Evolutionary conservation across 2,329 filamentous ascomycete species (phyloP).

Genomic region (Trichoderma harzianum): DNA sequence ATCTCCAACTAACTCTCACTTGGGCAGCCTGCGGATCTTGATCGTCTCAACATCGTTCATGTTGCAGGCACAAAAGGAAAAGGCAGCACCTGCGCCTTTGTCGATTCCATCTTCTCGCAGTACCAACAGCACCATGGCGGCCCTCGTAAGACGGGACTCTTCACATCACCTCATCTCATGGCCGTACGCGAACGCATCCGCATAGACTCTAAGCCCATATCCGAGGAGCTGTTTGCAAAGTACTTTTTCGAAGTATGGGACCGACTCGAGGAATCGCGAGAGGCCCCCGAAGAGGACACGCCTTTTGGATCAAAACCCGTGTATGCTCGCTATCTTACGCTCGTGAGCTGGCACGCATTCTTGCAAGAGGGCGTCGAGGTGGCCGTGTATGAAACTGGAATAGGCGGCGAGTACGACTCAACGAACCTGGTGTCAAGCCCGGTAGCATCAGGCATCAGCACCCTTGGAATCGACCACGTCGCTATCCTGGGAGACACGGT

Average conservation of each 20-base stretch:
- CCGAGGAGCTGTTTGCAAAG: slow-evolving; percentile 55
- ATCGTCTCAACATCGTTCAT: slow-evolving; percentile 64
- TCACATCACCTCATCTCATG: slow-evolving; percentile 67
- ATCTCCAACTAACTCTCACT: not conserved
- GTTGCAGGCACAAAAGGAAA: slow-evolving; percentile 77
- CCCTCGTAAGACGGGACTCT: slow-evolving; percentile 55
- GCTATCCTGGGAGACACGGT: slow-evolving; percentile 59
- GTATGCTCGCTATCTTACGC: slow-evolving; percentile 60
- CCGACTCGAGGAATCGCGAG: slow-evolving; percentile 40
- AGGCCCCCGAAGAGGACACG: slow-evolving; percentile 30
- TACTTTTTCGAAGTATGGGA: slow-evolving; percentile 71
- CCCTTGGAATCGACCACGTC: slow-evolving; percentile 68
- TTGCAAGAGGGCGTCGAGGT: slow-evolving; percentile 59
- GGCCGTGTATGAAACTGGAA: slow-evolving; percentile 64
- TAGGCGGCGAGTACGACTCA: slow-evolving; percentile 66
- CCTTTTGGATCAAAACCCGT: slow-evolving; percentile 46
- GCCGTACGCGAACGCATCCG: slow-evolving; percentile 65
- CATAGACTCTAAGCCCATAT: slow-evolving; percentile 56
- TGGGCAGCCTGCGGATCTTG: slow-evolving; percentile 44
- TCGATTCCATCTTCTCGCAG: slow-evolving; percentile 57
- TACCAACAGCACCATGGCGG: slow-evolving; percentile 38
- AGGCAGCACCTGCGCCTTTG: slow-evolving; percentile 68
- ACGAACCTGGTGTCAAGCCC: slow-evolving; percentile 63
- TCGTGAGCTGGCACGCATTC: slow-evolving; percentile 67
- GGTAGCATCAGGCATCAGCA: slow-evolving; percentile 58